Conservation (phyloP, 1,139 yeast species). For the Saccharomyces hybrid region DNA sequence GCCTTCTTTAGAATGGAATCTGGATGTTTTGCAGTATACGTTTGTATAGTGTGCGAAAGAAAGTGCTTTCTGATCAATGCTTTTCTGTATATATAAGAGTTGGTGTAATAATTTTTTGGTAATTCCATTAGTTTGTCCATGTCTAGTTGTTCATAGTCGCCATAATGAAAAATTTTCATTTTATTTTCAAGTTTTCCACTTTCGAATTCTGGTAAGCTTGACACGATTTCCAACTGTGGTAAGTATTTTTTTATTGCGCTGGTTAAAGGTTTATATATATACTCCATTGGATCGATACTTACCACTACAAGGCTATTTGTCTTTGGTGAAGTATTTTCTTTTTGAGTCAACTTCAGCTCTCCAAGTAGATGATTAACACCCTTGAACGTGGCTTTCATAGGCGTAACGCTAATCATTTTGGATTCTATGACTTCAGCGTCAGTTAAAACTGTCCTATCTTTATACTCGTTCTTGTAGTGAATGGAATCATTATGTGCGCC, state of each 20-base stretch:
- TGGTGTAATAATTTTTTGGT: constrained; percentile 50
- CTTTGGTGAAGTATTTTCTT: constrained; percentile 2
- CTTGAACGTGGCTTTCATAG: constrained; percentile 67
- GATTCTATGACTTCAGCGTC: constrained; percentile 43
- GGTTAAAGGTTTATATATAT: constrained; percentile 52
- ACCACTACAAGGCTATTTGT: constrained; percentile 11
- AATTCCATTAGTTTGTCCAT: constrained; percentile 44
- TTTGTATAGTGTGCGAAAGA: constrained; percentile 69
- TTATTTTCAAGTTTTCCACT: constrained; percentile 3
- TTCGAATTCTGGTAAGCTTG: constrained; percentile 7
- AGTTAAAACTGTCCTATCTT: not conserved
- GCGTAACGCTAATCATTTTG: constrained; percentile 64
- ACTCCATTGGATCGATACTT: constrained; percentile 38
- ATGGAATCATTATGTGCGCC: constrained; percentile 58
- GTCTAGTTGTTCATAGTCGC: constrained; percentile 85
- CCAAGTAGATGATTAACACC: constrained; percentile 51
- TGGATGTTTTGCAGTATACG: constrained; percentile 70
- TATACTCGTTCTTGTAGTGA: constrained; percentile 19
- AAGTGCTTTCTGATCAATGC: constrained; percentile 87
- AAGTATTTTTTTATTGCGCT: constrained; percentile 37
- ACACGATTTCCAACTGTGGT: constrained; percentile 22
- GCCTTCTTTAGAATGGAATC: constrained; percentile 50
- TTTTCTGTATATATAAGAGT: constrained; percentile 80
- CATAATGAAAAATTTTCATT: constrained; percentile 57
- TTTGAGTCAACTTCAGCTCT: constrained; percentile 38